These are phyloP conservation scores for Scutellaria barbata DNA, from an alignment of 257 asterid species.

Conservation along the genomic window DNA sequence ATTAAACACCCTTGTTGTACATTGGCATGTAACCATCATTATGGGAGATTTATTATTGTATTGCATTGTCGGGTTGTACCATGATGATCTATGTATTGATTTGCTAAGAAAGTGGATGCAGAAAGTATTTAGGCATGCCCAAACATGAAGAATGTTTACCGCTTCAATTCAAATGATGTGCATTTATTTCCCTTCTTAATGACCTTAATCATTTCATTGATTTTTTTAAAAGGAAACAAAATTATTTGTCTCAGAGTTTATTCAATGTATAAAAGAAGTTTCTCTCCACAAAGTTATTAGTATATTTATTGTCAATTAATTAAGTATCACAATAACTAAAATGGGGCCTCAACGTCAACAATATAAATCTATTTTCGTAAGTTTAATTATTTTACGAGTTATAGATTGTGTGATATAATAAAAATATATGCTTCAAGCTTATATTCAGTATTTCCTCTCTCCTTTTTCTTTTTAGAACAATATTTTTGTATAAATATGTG, in stretches of 20 bases:
- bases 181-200: slow-evolving; percentile 29
- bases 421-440: too few relatives aligned
- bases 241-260: not conserved
- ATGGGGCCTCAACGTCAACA: too few relatives aligned
- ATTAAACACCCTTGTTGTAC: slow-evolving; percentile 18
- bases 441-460: too few relatives aligned
- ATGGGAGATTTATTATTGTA: slow-evolving; percentile 16
- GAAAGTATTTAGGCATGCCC: slow-evolving; percentile 23
- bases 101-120: not conserved
- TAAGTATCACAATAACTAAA: too few relatives aligned
- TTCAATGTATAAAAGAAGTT: slow-evolving; percentile 4
- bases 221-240: not conserved
- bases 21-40: slow-evolving; percentile 20
- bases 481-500: too few relatives aligned
- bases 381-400: too few relatives aligned
- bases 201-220: not conserved
- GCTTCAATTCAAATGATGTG: slow-evolving; percentile 13
- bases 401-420: too few relatives aligned
- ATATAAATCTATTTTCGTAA: too few relatives aligned
- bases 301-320: not conserved
- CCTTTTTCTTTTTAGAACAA: too few relatives aligned
- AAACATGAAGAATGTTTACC: slow-evolving; percentile 19
- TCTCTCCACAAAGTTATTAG: not conserved
- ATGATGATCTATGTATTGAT: slow-evolving; percentile 27
- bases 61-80: slow-evolving; percentile 35